phyloP scores from a whole-genome alignment of 73 alveolate genomes.

The Paramecium octaurelia region DNA sequence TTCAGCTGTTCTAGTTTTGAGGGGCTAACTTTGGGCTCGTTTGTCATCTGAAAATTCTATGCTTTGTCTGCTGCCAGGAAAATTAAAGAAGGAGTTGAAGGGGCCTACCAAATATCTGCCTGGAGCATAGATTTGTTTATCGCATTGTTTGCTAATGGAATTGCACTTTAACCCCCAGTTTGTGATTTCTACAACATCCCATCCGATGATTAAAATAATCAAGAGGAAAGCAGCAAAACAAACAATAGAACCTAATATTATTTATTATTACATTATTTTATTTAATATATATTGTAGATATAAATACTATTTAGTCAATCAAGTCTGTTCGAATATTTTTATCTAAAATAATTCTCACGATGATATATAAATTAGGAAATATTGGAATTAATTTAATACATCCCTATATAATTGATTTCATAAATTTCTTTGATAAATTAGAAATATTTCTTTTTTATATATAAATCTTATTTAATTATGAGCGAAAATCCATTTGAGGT shows the following conservation, averaged over 20 bases:
- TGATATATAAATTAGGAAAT: too few relatives aligned
- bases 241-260: neutral
- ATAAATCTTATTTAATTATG: constrained; percentile 22
- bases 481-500: constrained; percentile 84
- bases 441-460: neutral
- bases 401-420: neutral
- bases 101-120: constrained; percentile 66
- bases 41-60: constrained; percentile 52
- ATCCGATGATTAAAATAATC: constrained; percentile 45
- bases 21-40: constrained; percentile 55
- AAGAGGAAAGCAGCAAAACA: neutral
- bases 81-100: constrained; percentile 44
- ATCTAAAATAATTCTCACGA: too few relatives aligned
- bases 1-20: constrained; percentile 61
- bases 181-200: constrained; percentile 65
- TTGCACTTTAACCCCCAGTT: constrained; percentile 57
- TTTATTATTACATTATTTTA: neutral
- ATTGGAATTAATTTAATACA: neutral
- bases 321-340: too few relatives aligned
- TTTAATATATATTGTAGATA: too few relatives aligned
- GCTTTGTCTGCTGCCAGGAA: constrained; percentile 22
- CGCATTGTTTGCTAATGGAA: constrained; percentile 48
- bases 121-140: constrained; percentile 45
- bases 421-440: neutral
- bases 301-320: too few relatives aligned